Base-by-base conservation (phyloP, 2,329 filamentous ascomycete genomes). In the Sporothrix pallida region DNA sequence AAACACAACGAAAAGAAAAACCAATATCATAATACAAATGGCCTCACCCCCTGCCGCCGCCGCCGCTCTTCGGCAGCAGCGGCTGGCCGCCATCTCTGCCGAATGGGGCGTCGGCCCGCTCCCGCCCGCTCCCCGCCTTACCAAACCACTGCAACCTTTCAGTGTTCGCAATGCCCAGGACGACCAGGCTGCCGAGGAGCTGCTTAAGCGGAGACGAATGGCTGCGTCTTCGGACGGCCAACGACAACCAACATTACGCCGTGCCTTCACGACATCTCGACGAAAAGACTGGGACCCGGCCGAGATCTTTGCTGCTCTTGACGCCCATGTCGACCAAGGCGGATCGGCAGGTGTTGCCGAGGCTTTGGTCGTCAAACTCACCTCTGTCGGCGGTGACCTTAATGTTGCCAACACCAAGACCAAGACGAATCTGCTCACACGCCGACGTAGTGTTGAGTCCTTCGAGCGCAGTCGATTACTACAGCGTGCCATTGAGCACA, bases 321-420 rank as follows among this genome's bases (percentile, higher is more conserved):
- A 85, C 65, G 80, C 81, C 58, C 87, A 87, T 77, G 82, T 89
- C 73, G 79, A 82, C 50, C 86, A 84, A 65, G 80, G 80, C 17
- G 87, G 87, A 13, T 84, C 86, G 0, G 83, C 87, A 0, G 87
- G 85, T 9, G 84, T 89, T 4, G 87, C 86, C n/a, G 86, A 89
- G 77, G 86, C 86, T 0, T 82, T 90, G 31, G 84, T 89, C 44
- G 81, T 79, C 3, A 87, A 86, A 78, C 80, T 90, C 48, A 81
- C 83, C 50, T 79, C 81, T 0, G 84, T 82, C 1, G 88, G 88
- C 15, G 85, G 87, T 3, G 85, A 88, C 70, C 78, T 89, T 15
- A 86, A 87, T 71, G 82, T 86, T 15, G 78, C 82, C 46, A 81
- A 79, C 60, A 82, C 84, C 71, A 87, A 85, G 77, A 84, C 83